Evolutionary conservation across 495 filamentous ascomycete species (phyloP).

Genomic region (Margaritispora aquatica): DNA sequence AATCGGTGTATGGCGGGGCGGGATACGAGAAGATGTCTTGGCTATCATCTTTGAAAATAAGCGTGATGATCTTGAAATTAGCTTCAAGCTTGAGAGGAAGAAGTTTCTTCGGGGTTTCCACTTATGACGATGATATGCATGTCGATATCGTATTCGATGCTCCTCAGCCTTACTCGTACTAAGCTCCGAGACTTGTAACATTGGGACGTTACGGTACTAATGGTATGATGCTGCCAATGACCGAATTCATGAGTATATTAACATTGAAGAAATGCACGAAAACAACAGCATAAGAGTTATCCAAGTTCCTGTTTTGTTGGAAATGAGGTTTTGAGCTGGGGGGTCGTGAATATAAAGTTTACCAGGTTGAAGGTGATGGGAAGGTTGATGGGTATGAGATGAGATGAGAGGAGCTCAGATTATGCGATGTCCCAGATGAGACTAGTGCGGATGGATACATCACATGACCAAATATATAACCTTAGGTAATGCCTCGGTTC

Average conservation of each 20-base stretch:
- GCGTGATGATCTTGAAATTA: not conserved
- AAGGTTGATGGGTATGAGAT: not conserved
- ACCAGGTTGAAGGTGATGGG: not conserved
- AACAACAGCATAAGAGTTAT: no score
- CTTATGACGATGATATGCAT: not conserved
- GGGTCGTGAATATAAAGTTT: no score
- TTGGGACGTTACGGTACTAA: not conserved
- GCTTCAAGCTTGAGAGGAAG: not conserved
- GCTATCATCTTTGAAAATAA: not conserved
- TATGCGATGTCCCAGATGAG: not conserved
- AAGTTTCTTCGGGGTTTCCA: not conserved
- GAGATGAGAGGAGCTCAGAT: not conserved
- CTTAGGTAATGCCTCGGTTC: no score
- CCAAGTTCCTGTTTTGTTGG: no score
- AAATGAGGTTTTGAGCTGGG: no score
- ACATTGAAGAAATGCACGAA: no score
- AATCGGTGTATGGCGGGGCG: not conserved
- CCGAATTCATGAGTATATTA: no score
- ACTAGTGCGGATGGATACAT: no score
- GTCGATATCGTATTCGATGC: not conserved
- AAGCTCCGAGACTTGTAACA: not conserved
- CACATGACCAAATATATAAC: not conserved
- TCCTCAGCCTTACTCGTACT: not conserved
- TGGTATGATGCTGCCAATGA: not conserved
- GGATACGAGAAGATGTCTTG: not conserved